Percentiles rank a stretch among this genome's conserved stretches.
phyloP scores from a whole-genome alignment of 164 flowering plant genomes.

The Chimonanthus salicifolius region DNA sequence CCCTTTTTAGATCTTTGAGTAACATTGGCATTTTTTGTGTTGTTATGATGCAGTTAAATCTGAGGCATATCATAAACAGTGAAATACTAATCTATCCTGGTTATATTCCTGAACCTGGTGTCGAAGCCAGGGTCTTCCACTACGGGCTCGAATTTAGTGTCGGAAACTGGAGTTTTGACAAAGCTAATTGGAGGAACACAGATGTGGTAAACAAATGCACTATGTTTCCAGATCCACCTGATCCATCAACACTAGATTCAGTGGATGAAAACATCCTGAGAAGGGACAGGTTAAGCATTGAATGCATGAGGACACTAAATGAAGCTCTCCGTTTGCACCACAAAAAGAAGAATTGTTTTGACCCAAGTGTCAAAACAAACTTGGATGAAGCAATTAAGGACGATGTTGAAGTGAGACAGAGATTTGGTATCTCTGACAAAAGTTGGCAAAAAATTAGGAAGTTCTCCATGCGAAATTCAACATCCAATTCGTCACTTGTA shows the following conservation, averaged over 20 bases:
- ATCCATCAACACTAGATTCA: slow-evolving; percentile 49
- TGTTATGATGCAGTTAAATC: slow-evolving; percentile 57
- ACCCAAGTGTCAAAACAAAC: slow-evolving; percentile 30
- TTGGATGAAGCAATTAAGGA: slow-evolving; percentile 9
- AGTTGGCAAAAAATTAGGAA: slow-evolving; percentile 9
- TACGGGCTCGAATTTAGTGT: slow-evolving; percentile 76
- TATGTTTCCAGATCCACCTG: slow-evolving; percentile 90
- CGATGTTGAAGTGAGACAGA: slow-evolving; percentile 27
- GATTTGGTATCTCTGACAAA: slow-evolving; percentile 26
- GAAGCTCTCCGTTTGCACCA: slow-evolving; percentile 78
- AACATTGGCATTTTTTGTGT: not conserved
- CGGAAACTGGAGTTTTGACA: slow-evolving; percentile 96
- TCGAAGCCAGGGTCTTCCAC: slow-evolving; percentile 78
- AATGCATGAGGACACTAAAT: slow-evolving; percentile 67
- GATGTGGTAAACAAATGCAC: slow-evolving; percentile 83
- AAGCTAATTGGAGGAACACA: slow-evolving; percentile 76
- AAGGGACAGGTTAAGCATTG: slow-evolving; percentile 74
- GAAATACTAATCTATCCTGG: slow-evolving; percentile 91
- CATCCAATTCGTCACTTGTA: slow-evolving; percentile 21
- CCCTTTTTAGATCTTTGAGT: not conserved
- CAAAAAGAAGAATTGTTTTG: slow-evolving; percentile 55
- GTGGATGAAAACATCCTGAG: slow-evolving; percentile 33
- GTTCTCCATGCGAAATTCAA: slow-evolving; percentile 13
- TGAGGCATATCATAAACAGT: slow-evolving; percentile 59
- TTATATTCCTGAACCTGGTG: slow-evolving; percentile 71